Percentiles rank a stretch among this genome's conserved stretches.
phyloP scores from a whole-genome alignment of 148 eudicot species.

The Camellia granthamiana region DNA sequence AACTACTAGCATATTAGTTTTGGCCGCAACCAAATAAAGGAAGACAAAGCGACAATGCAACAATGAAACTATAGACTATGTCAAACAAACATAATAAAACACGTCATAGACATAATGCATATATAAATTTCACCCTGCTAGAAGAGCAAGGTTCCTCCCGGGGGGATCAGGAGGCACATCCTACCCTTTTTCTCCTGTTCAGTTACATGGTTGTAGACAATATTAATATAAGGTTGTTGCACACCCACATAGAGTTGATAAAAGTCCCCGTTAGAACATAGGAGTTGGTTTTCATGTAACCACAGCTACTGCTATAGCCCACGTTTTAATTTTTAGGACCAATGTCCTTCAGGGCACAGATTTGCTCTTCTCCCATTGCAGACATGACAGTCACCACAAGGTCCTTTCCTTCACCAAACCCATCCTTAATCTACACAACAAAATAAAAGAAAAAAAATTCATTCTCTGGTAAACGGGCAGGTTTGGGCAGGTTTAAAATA shows the following conservation, averaged over 20 bases:
- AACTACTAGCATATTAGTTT: too few relatives aligned
- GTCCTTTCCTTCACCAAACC: constrained; percentile 32
- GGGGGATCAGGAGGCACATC: not conserved
- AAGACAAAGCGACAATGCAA: too few relatives aligned
- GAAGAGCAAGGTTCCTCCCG: not conserved
- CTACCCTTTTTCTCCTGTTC: not conserved
- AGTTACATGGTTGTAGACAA: not conserved
- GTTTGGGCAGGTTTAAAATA: too few relatives aligned
- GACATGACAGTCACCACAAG: constrained; percentile 29
- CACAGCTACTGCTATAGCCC: too few relatives aligned
- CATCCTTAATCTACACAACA: constrained; percentile 22
- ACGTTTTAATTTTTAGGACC: constrained; percentile 15
- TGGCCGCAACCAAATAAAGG: too few relatives aligned
- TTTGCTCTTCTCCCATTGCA: constrained; percentile 38
- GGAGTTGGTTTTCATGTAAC: not conserved
- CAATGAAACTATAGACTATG: too few relatives aligned
- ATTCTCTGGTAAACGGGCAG: too few relatives aligned
- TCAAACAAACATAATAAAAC: not conserved
- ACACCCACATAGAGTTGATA: constrained; percentile 8
- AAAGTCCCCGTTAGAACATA: constrained; percentile 3
- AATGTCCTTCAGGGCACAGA: constrained; percentile 30
- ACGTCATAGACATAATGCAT: not conserved
- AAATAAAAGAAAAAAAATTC: not conserved
- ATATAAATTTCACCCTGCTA: constrained; percentile 11
- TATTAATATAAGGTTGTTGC: constrained; percentile 3